Percentiles rank a stretch among this genome's conserved stretches.
Evolutionary conservation across 2,329 filamentous ascomycete species (phyloP).

Genomic region (Ophiostoma sp.): DNA sequence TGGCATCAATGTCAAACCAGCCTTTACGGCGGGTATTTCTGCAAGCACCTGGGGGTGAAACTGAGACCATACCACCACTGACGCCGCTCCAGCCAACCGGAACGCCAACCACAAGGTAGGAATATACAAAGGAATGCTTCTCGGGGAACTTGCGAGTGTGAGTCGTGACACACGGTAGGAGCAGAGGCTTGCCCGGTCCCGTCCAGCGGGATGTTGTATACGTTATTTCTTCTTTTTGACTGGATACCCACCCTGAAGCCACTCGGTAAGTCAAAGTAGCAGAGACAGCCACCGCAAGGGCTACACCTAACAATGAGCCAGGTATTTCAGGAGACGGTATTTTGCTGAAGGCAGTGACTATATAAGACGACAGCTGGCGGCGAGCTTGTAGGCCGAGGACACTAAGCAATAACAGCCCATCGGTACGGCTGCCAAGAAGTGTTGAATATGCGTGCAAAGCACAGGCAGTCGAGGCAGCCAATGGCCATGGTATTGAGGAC

Average conservation of each 20-base stretch:
- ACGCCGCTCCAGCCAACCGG: slow-evolving; percentile 58
- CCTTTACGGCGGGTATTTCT: slow-evolving; percentile 16
- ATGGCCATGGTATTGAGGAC: neutral
- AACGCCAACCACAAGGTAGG: slow-evolving; percentile 63
- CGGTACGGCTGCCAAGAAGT: neutral
- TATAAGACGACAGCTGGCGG: neutral
- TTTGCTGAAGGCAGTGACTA: neutral
- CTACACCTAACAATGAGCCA: neutral
- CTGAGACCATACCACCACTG: slow-evolving; percentile 49
- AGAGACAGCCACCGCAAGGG: neutral
- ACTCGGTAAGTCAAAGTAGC: neutral
- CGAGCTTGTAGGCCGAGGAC: neutral
- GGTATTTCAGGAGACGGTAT: neutral
- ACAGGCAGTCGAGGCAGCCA: neutral
- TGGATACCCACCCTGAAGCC: too few relatives aligned
- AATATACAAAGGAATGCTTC: slow-evolving; percentile 63
- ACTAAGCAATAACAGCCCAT: slow-evolving; percentile 10
- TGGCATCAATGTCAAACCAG: slow-evolving; percentile 57
- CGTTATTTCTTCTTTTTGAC: neutral
- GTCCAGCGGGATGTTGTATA: neutral
- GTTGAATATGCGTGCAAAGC: neutral
- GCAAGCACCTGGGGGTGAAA: neutral
- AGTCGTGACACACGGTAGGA: slow-evolving; percentile 61
- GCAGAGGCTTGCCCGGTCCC: slow-evolving; percentile 38
- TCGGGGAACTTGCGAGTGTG: slow-evolving; percentile 63